Percentiles rank a stretch among this genome's conserved stretches.
Evolutionary conservation across 345 rosid species (phyloP).

Genomic region (Eucalyptus caleyi): DNA sequence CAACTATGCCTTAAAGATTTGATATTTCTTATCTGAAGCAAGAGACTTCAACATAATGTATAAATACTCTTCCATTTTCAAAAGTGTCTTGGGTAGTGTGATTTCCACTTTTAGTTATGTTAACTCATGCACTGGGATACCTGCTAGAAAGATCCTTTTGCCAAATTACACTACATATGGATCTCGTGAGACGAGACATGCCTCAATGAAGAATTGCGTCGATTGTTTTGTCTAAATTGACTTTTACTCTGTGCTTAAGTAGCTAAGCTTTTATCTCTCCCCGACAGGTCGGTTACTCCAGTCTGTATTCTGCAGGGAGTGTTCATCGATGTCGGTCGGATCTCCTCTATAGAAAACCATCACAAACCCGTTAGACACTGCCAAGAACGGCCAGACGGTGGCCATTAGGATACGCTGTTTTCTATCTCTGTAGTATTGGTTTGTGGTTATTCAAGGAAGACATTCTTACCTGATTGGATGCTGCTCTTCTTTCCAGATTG

Average conservation of each 20-base stretch:
- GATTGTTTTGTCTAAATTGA: no score
- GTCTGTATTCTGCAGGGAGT: conserved; percentile 68
- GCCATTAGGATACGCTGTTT: neutral
- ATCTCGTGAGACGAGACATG: neutral
- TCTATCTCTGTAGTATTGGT: neutral
- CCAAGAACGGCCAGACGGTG: conserved; percentile 67
- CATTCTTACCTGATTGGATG: neutral
- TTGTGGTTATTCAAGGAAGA: neutral
- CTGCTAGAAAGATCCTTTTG: no score
- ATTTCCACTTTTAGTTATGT: no score
- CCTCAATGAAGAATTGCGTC: no score
- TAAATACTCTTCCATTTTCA: no score
- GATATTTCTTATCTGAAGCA: neutral
- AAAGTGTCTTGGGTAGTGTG: no score
- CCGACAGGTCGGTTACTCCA: conserved; percentile 66
- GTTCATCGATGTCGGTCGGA: conserved; percentile 68
- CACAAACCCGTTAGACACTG: conserved; percentile 52
- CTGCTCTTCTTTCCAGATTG: conserved; percentile 22
- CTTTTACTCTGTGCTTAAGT: no score
- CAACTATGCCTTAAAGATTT: neutral
- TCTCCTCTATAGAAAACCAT: conserved; percentile 65
- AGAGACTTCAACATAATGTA: neutral
- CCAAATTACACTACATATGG: no score
- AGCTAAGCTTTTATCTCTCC: neutral
- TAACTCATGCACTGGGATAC: no score